phyloP scores from a whole-genome alignment of 345 rosid species.

The Syzygium aqueum region DNA sequence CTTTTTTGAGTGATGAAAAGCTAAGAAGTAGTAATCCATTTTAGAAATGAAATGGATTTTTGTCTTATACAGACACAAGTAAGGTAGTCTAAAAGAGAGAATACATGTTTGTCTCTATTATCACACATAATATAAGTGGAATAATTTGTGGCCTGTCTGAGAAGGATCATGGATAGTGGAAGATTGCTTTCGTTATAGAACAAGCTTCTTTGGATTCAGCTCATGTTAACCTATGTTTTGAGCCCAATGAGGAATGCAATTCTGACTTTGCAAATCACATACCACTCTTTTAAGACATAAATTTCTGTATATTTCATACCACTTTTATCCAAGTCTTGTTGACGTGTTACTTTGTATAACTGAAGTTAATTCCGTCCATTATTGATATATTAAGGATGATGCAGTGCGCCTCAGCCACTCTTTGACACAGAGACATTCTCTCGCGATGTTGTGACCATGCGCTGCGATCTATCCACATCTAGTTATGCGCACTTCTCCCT shows the following conservation, averaged over 20 bases:
- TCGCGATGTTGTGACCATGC: conserved; percentile 50
- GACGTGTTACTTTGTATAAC: not conserved
- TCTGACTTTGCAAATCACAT: not conserved
- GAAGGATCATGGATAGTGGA: not conserved
- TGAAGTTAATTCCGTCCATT: not conserved
- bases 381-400: conserved; percentile 3
- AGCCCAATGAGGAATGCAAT: not conserved
- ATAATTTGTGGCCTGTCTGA: not conserved
- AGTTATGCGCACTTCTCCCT: conserved; percentile 38
- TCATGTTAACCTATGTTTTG: not conserved
- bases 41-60: not conserved
- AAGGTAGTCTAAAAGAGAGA: not conserved
- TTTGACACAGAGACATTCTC: conserved; percentile 40
- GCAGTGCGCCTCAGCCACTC: conserved; percentile 41
- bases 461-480: conserved; percentile 39
- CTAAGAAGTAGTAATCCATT: not conserved
- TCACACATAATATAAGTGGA: not conserved
- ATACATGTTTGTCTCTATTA: not conserved
- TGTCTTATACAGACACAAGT: not conserved
- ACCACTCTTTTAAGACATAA: not conserved
- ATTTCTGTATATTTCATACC: not conserved
- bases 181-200: not conserved
- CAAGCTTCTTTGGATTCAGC: not conserved
- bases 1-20: not conserved
- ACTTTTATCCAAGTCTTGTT: not conserved